Evolutionary conservation across 2,329 filamentous ascomycete genomes (phyloP), one percentile per base, ranked within the genome.

Genomic region (Parastagonospora nodorum): DNA sequence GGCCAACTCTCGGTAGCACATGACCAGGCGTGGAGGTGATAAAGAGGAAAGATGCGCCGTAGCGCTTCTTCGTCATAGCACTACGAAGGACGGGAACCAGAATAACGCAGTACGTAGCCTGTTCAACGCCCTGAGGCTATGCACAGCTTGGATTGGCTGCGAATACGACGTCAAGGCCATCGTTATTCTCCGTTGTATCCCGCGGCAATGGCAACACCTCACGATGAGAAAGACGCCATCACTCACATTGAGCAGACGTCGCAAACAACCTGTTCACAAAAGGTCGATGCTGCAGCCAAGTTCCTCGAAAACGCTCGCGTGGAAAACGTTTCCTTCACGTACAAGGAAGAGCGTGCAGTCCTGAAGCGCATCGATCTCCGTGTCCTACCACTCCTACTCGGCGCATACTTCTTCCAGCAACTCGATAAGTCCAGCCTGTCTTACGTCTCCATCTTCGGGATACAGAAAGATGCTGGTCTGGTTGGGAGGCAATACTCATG

Each of bases 381-480:
- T 35, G 72, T 83, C 14, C 68, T 83, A 5, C 79, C 80, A 1
- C 74, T 82, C 39, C 80, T 87, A 52, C 73, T 86, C 9, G 76
- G 77, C n/a, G 82, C 81, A 5, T 85, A 85, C 68, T 84, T 84
- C 67, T 80, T 84, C 56, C 82, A 84, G 57, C 79, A 83, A 53
- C 77, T 83, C 8, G 80, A 83, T 66, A 83, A 83, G 63, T 63
- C 50, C 16, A 57, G 50, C 2, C 47, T 71, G 0, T 74, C 71
- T 16, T 80, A 79, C 46, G 77, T 78, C 8, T 78, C 77, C 49
- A 78, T 82, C 55, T 81, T 81, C 53, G 80, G 79, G 2, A 67
- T 83, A 30, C 69, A 74, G 16, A 69, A 76, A 30, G 78, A 81
- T 51, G 77, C 79, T 0, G 60, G 79, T 29, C 73, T 82, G 7